Evolutionary conservation across 192 early-diverging fungal genomes (phyloP).

Genomic region (Coemansia sp.): DNA sequence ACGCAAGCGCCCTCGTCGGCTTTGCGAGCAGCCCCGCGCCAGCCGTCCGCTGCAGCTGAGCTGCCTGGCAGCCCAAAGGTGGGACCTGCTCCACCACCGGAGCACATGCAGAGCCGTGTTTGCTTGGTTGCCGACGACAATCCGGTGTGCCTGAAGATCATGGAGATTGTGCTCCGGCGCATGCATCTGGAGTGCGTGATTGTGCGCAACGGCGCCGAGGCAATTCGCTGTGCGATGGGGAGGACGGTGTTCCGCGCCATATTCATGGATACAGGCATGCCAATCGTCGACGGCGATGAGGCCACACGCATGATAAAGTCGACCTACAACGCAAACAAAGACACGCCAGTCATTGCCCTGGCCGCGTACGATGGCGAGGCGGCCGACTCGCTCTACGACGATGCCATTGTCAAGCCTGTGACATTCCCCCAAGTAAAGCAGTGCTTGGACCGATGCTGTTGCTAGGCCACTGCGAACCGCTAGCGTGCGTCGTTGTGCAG

Average conservation of each 20-base stretch:
- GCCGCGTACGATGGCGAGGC: slow-evolving; percentile 69
- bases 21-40: neutral
- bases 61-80: neutral
- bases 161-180: slow-evolving; percentile 80
- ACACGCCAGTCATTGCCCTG: slow-evolving; percentile 77
- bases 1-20: neutral
- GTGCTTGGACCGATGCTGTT: slow-evolving; percentile 1
- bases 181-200: slow-evolving; percentile 76
- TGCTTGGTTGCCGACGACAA: slow-evolving; percentile 90
- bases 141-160: slow-evolving; percentile 79
- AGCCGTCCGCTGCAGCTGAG: neutral
- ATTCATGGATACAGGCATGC: slow-evolving; percentile 92
- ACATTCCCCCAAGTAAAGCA: slow-evolving; percentile 15
- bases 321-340: slow-evolving; percentile 78
- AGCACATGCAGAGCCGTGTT: slow-evolving; percentile 24
- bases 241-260: slow-evolving; percentile 87
- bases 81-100: neutral
- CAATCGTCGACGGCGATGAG: slow-evolving; percentile 89
- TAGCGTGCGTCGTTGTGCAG: neutral
- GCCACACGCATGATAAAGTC: slow-evolving; percentile 94
- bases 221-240: slow-evolving; percentile 83
- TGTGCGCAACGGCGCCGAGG: slow-evolving; percentile 87
- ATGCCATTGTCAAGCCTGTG: slow-evolving; percentile 29
- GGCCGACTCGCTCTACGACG: slow-evolving; percentile 31
- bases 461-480: neutral